Evolutionary conservation across 2,329 filamentous ascomycete species (phyloP).

Genomic region (Xylariaceae sp.): DNA sequence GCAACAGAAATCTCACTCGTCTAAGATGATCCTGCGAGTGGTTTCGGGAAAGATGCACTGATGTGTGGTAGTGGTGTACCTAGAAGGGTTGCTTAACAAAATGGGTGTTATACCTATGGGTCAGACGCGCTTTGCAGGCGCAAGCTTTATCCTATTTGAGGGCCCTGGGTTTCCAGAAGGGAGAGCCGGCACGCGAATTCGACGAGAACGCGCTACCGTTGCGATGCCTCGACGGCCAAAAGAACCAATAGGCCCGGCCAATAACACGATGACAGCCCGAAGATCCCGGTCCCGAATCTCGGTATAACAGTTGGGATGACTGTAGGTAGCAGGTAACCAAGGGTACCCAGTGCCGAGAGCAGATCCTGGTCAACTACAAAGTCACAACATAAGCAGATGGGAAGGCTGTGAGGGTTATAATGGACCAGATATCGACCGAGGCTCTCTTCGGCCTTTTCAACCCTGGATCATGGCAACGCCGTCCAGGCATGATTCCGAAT

Average conservation of each 20-base stretch:
- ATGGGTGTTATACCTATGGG: constrained; percentile 11
- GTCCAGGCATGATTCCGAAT: constrained; percentile 7
- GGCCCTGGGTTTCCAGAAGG: constrained; percentile 10
- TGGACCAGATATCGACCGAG: constrained; percentile 1
- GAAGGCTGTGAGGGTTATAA: constrained; percentile 7
- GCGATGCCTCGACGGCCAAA: constrained; percentile 17
- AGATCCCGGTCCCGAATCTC: constrained; percentile 15
- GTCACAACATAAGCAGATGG: constrained; percentile 12
- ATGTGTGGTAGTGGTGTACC: constrained; percentile 13
- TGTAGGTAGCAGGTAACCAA: constrained; percentile 10
- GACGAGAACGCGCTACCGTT: constrained; percentile 10
- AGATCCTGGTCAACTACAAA: constrained; percentile 10
- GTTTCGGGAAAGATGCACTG: constrained; percentile 10
- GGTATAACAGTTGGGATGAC: constrained; percentile 11
- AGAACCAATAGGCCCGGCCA: constrained; percentile 1
- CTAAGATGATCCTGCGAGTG: constrained; percentile 5
- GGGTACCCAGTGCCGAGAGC: constrained; percentile 10
- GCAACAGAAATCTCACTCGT: constrained; percentile 8
- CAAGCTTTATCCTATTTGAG: constrained; percentile 14
- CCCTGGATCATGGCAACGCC: constrained; percentile 5
- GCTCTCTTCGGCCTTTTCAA: constrained; percentile 6
- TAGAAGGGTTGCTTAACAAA: constrained; percentile 5
- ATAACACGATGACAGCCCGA: constrained; percentile 9
- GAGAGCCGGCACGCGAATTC: constrained; percentile 6
- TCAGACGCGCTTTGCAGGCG: constrained; percentile 9